Evolutionary conservation across 2,329 filamentous ascomycete species (phyloP).

Genomic region (Talaromyces albobiverticillius): DNA sequence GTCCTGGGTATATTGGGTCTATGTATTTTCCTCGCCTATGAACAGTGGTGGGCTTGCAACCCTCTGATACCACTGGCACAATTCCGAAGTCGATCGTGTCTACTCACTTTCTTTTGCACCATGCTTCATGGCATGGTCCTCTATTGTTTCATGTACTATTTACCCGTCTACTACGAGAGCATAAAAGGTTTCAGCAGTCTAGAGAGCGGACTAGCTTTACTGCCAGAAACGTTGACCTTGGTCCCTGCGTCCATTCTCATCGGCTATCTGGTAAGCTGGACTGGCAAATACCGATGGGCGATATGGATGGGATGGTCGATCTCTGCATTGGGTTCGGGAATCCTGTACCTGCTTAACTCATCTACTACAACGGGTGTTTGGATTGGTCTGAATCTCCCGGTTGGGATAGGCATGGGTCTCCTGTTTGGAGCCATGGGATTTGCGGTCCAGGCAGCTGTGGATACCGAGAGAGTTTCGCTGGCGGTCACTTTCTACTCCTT

Average conservation of each 20-base stretch:
- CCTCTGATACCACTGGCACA: constrained; percentile 48
- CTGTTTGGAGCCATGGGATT: constrained; percentile 64
- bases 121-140: constrained; percentile 54
- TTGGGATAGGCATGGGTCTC: constrained; percentile 61
- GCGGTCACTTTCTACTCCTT: constrained; percentile 65
- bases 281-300: constrained; percentile 60
- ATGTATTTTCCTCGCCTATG: constrained; percentile 53
- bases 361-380: constrained; percentile 38
- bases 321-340: constrained; percentile 50
- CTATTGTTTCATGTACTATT: constrained; percentile 56
- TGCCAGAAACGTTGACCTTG: constrained; percentile 62
- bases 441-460: constrained; percentile 60
- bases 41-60: constrained; percentile 49
- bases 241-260: constrained; percentile 58
- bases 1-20: constrained; percentile 54
- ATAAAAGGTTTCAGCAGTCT: constrained; percentile 56
- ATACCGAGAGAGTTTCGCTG: constrained; percentile 57
- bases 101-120: constrained; percentile 52
- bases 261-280: constrained; percentile 46
- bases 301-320: constrained; percentile 62
- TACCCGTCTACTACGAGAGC: constrained; percentile 43
- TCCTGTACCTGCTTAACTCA: constrained; percentile 13
- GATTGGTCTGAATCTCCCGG: constrained; percentile 59
- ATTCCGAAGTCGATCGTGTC: constrained; percentile 47
- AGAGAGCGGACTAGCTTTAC: constrained; percentile 53